These are phyloP conservation scores for Scheffersomyces spartinae DNA, from an alignment of 805 yeast species.

Conservation along the genomic window DNA sequence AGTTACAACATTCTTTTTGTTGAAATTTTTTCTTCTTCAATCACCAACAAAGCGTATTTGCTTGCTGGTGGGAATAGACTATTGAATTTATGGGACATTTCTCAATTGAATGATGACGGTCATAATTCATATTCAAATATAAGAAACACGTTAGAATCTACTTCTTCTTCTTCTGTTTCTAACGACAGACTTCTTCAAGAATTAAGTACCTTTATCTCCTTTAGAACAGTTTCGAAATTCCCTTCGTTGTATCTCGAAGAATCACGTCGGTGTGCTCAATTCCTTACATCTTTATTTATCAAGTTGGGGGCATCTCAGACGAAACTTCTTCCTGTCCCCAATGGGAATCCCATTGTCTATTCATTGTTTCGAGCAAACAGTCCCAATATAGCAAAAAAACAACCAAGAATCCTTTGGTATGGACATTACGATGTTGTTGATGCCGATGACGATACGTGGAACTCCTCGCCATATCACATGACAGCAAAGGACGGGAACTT, in stretches of 20 bases:
- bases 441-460: slow-evolving; percentile 60
- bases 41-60: too few relatives aligned
- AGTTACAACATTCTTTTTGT: neutral
- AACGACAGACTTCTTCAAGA: slow-evolving; percentile 57
- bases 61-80: slow-evolving; percentile 67
- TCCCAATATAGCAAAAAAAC: slow-evolving; percentile 1
- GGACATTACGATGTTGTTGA: slow-evolving; percentile 95
- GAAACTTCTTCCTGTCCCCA: slow-evolving; percentile 55
- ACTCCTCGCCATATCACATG: slow-evolving; percentile 65
- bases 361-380: slow-evolving; percentile 51
- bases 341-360: slow-evolving; percentile 79
- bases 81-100: slow-evolving; percentile 59
- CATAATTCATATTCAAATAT: too few relatives aligned
- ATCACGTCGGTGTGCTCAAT: slow-evolving; percentile 79
- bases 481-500: slow-evolving; percentile 74
- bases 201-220: slow-evolving; percentile 51
- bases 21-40: neutral
- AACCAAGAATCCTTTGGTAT: slow-evolving; percentile 60
- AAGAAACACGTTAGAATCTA: slow-evolving; percentile 1
- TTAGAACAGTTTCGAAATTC: slow-evolving; percentile 65
- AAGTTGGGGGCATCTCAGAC: slow-evolving; percentile 61
- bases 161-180: slow-evolving; percentile 13
- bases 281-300: slow-evolving; percentile 47
- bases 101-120: slow-evolving; percentile 14
- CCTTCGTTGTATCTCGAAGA: slow-evolving; percentile 64